Base-by-base conservation (phyloP, 2,329 filamentous ascomycete genomes). In the Metarhizium humberi region DNA sequence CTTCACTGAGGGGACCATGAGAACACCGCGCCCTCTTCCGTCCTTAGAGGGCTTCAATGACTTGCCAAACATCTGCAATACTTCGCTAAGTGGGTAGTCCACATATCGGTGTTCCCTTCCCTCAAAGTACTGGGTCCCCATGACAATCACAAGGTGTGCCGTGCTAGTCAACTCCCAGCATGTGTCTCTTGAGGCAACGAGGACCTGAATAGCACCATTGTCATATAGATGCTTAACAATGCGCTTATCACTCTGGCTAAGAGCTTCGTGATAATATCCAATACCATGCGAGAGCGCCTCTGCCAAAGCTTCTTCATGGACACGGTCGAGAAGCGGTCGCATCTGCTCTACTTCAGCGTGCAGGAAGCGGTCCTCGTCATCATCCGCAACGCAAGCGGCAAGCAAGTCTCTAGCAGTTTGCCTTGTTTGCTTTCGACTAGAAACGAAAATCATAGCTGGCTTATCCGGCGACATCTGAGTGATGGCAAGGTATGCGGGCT, bases 101-200 rank as follows among this genome's bases (percentile, higher is more conserved):
- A 97, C 85, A 69, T 99, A 99, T 58, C 95, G 87, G 70, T 99
- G 95, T 71, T 99, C 92, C 52, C 91, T 86, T 6, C 94, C 94
- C 65, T 99, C 94, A 61, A 92, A 99, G 73, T 92, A 96, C 66
- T 99, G 94, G 1, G 95, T 99, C 16, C 92, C 92, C 92, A 99
- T 97, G 36, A 99, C 86, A 50, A 99, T 82, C 14, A 97, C 92
- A 14, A 99, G 78, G 67, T 97, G 92, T 4, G 92, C 92, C 1
- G 83, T 90, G 66, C 85, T 86, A 60, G 95, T 85, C 53, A 99
- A 77, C 72, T 97, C 92, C 92, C 94, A 99, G 73, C 92, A 96
- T 51, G 94, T 91, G 72, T 99, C 92, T 53, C 94, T 84, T 55
- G 81, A 84, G 29, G 80, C 81, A 51, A 84, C 74, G 63, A 96